Percentiles rank a stretch among this genome's conserved stretches.
Conservation (phyloP, 2,329 filamentous ascomycete species). For the Ophiognomonia clavigignenti-juglandacearum region DNA sequence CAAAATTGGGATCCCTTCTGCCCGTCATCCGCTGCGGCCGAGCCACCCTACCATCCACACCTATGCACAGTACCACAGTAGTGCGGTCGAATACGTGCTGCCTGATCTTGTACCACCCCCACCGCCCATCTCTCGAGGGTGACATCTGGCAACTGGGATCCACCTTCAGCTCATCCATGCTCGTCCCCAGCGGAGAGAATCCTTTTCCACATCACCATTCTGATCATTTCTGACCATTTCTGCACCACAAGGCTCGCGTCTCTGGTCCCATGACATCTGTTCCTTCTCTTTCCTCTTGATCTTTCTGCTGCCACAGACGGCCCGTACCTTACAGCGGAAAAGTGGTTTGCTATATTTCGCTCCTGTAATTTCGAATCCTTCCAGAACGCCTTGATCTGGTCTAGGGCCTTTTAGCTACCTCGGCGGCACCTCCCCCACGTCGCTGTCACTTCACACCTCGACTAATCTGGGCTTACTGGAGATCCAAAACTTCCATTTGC, state of each 20-base stretch:
- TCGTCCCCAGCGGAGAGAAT: conserved; percentile 9
- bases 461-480: no score
- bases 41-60: conserved; percentile 2
- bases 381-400: neutral
- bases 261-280: conserved; percentile 5
- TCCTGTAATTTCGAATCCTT: neutral
- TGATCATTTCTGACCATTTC: no score
- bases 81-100: conserved; percentile 9
- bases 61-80: neutral
- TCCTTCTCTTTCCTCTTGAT: neutral
- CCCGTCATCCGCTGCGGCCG: conserved; percentile 4
- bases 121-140: conserved; percentile 9
- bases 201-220: conserved; percentile 16
- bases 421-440: no score
- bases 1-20: neutral
- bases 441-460: neutral
- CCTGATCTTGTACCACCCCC: conserved; percentile 14
- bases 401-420: neutral
- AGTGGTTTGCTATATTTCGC: neutral
- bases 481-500: no score
- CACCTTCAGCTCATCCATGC: conserved; percentile 4
- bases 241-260: conserved; percentile 5
- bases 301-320: conserved; percentile 2
- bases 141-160: conserved; percentile 14
- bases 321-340: conserved; percentile 9